A percentile compares a stretch with the other conserved stretches of the same genome.
Conservation (phyloP, 495 filamentous ascomycete species). For the Neurospora sp. region DNA sequence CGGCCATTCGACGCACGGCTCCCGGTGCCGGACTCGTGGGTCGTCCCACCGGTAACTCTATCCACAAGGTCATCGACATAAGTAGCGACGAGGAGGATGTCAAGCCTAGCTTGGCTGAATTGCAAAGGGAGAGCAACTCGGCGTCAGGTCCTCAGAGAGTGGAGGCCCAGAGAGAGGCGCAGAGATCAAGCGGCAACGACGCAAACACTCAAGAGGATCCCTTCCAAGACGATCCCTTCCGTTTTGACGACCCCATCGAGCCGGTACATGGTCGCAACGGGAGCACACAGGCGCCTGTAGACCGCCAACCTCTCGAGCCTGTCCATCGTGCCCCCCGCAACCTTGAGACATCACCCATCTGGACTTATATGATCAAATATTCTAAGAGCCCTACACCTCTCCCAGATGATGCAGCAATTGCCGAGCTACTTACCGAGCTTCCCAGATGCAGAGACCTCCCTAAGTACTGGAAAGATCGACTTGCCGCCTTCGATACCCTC, state of each 20-base stretch:
- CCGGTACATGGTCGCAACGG: not conserved
- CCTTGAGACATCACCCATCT: too few relatives aligned
- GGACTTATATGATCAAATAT: too few relatives aligned
- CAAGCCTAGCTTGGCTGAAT: not conserved
- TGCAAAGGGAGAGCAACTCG: not conserved
- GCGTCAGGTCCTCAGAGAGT: not conserved
- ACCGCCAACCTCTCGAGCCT: not conserved
- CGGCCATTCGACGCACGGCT: not conserved
- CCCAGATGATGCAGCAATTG: not conserved
- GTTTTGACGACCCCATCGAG: not conserved
- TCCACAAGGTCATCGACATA: not conserved
- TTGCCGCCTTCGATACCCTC: not conserved
- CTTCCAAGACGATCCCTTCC: not conserved
- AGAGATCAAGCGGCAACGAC: not conserved
- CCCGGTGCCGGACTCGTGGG: not conserved
- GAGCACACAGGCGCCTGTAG: not conserved
- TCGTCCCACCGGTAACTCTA: not conserved
- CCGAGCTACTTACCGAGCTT: not conserved
- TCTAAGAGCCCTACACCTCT: fast-evolving
- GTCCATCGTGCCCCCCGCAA: too few relatives aligned
- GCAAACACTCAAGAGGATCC: not conserved
- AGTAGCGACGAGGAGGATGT: not conserved
- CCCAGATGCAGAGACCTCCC: too few relatives aligned
- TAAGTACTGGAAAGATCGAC: too few relatives aligned
- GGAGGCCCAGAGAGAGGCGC: not conserved